Base-by-base conservation (phyloP, 2,329 filamentous ascomycete genomes). In the Sporothrix mexicana region DNA sequence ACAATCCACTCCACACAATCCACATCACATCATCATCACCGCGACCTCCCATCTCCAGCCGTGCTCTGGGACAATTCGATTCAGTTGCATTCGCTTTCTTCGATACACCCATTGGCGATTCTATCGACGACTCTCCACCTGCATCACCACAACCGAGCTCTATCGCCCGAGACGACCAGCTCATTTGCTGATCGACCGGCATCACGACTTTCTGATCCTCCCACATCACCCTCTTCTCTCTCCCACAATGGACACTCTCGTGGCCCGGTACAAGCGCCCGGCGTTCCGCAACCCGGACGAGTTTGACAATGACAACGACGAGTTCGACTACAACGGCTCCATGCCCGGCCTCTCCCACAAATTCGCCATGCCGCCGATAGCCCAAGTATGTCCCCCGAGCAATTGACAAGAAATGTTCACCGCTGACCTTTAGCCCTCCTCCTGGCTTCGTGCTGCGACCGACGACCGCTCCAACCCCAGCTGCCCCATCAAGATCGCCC, bases 401-500 rank as follows among this genome's bases (percentile, higher is more conserved):
- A 20, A 23, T 43, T 25, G n/a, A 17, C 6, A 30, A 23, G 10
- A n/a, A 49, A 41, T 43, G 7, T 57, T 49, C 13, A 41, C 47
- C 8, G 15, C 1, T 62, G 20, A 41, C 69, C 1, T n/a, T 8
- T 25, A 97, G 93, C 93, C 94, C 78, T 93, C 94, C 76, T 90
- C 94, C 79, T 99, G 96, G 92, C 93, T 99, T 80, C 95, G 96
- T 81, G 93, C 96, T 78, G 94, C 94, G 83, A 98, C 96, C 78
- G 96, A 99, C 86, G 96, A 99, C 88, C 91, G 95, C 83, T 91
- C 94, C 79, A 99, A 99, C 87, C 94, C 96, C 74, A 90, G 93
- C 84, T 98, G 95, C 84, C 96, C 96, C 78, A 99, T 99, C 89
- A 99, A 99, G 89, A 95, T 99, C 79, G 96, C 96, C 76, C 96